Base-by-base conservation (phyloP, 2,329 filamentous ascomycete genomes). In the Aspergillus pseudonomiae region DNA sequence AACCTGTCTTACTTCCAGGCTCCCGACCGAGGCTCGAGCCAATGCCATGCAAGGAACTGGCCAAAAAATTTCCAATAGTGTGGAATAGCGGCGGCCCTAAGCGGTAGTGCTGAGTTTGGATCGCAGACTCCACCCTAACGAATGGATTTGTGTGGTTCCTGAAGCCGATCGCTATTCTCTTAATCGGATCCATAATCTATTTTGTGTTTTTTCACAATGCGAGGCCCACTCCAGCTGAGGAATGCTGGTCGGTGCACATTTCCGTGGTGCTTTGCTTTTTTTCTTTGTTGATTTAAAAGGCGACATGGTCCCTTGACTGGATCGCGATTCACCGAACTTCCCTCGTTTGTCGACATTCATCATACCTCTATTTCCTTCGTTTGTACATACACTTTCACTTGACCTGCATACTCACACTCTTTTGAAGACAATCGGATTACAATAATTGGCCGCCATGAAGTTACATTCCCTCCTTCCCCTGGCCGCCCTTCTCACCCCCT, bases 401-500 rank as follows among this genome's bases (percentile, higher is more conserved):
- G 2, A 14, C 12, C 34, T 16, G 34, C 14, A 36, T 36, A 36
- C 34, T 14, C 34, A 36, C 34, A 36, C 14, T 36, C 34, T 6
- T 36, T 36, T 16, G 34, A 36, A 36, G 14, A 16, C 6, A 36
- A 16, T 36, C 5, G 14, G 5, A 46, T 26, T 46, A 46, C 11
- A 12, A 43, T 19, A 28, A 16, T 16, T 14, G 6, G 14, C 46
- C 16, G 39, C 9, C 19, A 55, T 55, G 52, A 55, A 55, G 32
- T 32, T 55, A 7, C 52, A 55, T 16, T 32, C 59, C 26, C 63
- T 72, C 57, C 54, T 68, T 10, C 28, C 39, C 54, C 11, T 55
- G n/a, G n/a, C 28, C 30, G 57, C 63, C 39, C 64, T 64, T n/a
- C 63, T 65, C n/a, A 55, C 68, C 2, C 63, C 67, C 6, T 66